A percentile compares a stretch with the other conserved stretches of the same genome.
Evolutionary conservation across 495 filamentous ascomycete genomes (phyloP).

Genomic region (Xylaria longipes): DNA sequence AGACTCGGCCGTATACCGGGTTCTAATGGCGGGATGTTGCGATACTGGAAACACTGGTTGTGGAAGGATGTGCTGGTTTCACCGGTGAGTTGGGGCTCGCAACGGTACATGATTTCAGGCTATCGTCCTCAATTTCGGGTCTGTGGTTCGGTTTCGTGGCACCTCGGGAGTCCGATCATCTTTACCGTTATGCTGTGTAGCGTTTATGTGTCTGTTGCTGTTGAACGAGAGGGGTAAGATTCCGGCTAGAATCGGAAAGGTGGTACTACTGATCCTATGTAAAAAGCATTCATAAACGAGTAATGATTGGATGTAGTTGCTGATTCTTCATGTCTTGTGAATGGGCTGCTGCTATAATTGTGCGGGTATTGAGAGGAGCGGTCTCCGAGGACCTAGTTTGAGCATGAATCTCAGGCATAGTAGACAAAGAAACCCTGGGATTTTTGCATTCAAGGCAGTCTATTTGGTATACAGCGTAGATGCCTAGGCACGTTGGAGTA

Average conservation of each 20-base stretch:
- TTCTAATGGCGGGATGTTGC: neutral
- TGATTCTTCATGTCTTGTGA: neutral
- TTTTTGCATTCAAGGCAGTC: neutral
- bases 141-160: neutral
- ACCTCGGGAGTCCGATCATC: slow-evolving; percentile 13
- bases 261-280: neutral
- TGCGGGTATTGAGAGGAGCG: neutral
- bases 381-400: neutral
- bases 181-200: slow-evolving; percentile 18
- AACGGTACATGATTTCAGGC: slow-evolving; percentile 4
- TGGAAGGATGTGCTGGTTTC: neutral
- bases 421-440: neutral
- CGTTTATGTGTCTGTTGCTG: neutral
- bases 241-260: neutral
- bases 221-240: slow-evolving; percentile 20
- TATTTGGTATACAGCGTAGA: neutral
- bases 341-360: neutral
- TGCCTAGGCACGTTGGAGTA: neutral
- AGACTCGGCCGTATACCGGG: slow-evolving; percentile 4
- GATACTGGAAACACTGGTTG: neutral
- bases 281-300: neutral
- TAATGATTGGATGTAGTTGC: slow-evolving; percentile 5
- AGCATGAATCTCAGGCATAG: neutral
- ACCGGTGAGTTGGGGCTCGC: slow-evolving; percentile 6
- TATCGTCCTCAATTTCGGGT: neutral